A percentile compares a stretch with the other conserved stretches of the same genome.
Conservation (phyloP, 2,329 filamentous ascomycete genomes). For the Neofusicoccum laricinum region DNA sequence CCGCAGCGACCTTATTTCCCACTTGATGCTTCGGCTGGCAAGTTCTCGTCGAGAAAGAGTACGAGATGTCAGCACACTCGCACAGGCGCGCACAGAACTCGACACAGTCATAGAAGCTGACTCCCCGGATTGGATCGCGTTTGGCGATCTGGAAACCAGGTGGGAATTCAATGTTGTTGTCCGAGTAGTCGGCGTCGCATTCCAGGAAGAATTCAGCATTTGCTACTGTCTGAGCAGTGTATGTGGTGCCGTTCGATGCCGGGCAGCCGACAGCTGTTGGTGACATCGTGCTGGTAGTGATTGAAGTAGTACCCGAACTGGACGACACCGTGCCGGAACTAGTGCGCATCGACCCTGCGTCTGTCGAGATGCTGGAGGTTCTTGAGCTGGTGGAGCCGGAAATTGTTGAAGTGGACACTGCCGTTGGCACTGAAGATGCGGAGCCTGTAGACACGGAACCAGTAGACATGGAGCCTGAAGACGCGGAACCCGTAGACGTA, state of each 20-base stretch:
- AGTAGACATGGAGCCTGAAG: not conserved
- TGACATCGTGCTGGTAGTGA: not conserved
- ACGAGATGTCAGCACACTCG: not conserved
- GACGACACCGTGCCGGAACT: not conserved
- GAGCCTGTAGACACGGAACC: not conserved
- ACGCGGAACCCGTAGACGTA: not conserved
- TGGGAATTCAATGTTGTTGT: not conserved
- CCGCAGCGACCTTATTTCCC: not conserved
- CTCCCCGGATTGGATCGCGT: not conserved
- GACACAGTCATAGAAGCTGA: not conserved
- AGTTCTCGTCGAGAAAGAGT: not conserved
- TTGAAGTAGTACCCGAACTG: not conserved
- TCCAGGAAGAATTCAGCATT: not conserved
- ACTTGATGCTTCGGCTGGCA: not conserved
- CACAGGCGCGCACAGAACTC: conserved; percentile 1
- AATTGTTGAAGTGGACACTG: not conserved
- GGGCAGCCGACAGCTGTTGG: not conserved
- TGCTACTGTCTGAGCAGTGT: not conserved
- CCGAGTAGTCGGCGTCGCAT: not conserved
- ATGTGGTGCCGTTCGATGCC: not conserved
- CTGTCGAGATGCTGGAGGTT: not conserved
- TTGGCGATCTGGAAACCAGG: not conserved
- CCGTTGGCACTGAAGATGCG: not conserved
- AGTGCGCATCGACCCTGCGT: not conserved
- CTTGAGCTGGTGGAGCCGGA: no score